Base-by-base conservation (phyloP, 192 early-diverging fungal species). In the Backusella tuberculispora region DNA sequence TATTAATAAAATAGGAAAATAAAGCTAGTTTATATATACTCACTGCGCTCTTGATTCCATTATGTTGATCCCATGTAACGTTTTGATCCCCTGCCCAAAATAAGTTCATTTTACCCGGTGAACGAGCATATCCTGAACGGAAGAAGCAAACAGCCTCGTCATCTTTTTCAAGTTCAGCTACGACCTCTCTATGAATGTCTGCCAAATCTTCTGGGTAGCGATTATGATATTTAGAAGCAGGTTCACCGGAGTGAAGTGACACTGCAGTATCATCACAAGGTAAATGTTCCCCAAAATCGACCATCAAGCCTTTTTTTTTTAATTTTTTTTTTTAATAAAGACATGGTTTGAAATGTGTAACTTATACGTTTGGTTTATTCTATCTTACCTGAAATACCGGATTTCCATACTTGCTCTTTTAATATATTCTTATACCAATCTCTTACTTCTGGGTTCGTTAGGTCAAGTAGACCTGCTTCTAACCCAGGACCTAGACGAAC, bases 41-140 rank as follows among this genome's bases (percentile, higher is more conserved):
- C 69, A 84, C 83, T 8, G 81, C 80, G 47, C 75, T 77, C 44
- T 83, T 84, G 13, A 84, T 83, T 38, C 83, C 83, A 66, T 83
- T 74, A 42, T 79, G 45, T 29, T 73, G 40, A 74, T 84, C 82
- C 83, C 83, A 84, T 14, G 81, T 74, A 21, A 80, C 79, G 42
- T 76, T 76, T 47, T 83, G 83, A 47, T 83, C 82, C 6, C 82
- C 82, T 56, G 82, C 66, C 81, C 81, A 83, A 63, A 83, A 73
- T 6, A 74, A 10, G n/a, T 79, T 71, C 48, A 78, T 83, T 13
- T 72, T 56, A 37, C 82, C 83, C 1, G 83, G 81, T 5, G 76
- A 75, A 14, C 60, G 60, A 12, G 77, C 82, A 19, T 74, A 82
- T 6, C 47, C 83, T 15, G 82, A 76, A 7, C 78, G 78, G 69